These are phyloP conservation scores for Debaryomyces tyrocola DNA, from an alignment of 805 yeast species.

Conservation along the genomic window DNA sequence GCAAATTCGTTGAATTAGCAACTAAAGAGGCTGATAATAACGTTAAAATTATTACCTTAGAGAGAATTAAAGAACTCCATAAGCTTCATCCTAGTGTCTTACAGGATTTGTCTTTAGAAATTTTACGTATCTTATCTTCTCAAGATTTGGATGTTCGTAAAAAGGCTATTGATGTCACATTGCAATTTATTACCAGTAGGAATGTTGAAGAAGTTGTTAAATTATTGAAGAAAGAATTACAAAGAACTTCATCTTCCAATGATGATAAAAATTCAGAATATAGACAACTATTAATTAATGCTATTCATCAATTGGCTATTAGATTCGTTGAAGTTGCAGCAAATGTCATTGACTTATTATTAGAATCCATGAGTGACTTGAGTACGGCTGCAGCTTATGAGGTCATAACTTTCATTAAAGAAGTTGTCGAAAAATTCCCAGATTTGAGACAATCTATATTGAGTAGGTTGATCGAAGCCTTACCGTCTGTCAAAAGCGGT, in stretches of 20 bases:
- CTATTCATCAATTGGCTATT: conserved; percentile 87
- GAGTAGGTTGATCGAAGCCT: conserved; percentile 56
- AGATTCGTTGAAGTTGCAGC: conserved; percentile 89
- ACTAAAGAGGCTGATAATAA: conserved; percentile 93
- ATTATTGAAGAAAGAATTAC: conserved; percentile 86
- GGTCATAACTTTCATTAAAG: conserved; percentile 88
- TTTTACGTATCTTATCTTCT: conserved; percentile 79
- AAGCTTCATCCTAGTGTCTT: conserved; percentile 75
- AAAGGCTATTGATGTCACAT: conserved; percentile 82
- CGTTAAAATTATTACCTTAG: conserved; percentile 88
- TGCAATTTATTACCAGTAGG: conserved; percentile 77
- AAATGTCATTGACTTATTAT: conserved; percentile 80
- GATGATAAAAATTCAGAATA: conserved; percentile 85
- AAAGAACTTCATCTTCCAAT: conserved; percentile 63
- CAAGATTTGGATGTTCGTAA: conserved; percentile 90
- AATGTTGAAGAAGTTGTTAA: conserved; percentile 94
- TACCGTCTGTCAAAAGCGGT: conserved; percentile 75
- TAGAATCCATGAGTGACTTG: conserved; percentile 84
- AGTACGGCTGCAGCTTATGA: conserved; percentile 85
- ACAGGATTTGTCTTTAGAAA: conserved; percentile 81
- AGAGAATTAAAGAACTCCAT: conserved; percentile 77
- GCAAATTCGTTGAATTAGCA: conserved; percentile 84
- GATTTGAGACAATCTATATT: conserved; percentile 67
- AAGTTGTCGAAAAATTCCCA: conserved; percentile 90
- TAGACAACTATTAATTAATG: conserved; percentile 81